Evolutionary conservation across 345 rosid genomes (phyloP).

Genomic region (Populus ilicifolia): DNA sequence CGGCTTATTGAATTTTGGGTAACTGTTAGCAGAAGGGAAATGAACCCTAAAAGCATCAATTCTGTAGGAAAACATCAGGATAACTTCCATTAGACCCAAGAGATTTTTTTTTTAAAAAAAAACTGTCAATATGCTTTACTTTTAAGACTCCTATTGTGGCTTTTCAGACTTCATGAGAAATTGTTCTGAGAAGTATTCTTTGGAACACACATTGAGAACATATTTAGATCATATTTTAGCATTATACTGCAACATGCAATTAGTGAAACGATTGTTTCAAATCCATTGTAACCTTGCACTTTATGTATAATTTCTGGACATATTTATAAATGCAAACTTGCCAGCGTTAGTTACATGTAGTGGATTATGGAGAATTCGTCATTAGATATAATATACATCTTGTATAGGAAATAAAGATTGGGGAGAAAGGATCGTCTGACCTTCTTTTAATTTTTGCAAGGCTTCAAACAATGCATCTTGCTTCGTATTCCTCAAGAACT

Average conservation of each 20-base stretch:
- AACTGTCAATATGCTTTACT: not conserved
- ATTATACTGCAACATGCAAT: not conserved
- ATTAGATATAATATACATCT: not conserved
- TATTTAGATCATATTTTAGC: not conserved
- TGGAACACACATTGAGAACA: not conserved
- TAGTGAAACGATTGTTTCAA: not conserved
- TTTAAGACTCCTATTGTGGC: not conserved
- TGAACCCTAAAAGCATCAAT: conserved; percentile 90
- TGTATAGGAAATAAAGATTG: not conserved
- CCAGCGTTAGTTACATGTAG: no score
- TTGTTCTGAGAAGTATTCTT: not conserved
- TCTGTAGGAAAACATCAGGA: conserved; percentile 45
- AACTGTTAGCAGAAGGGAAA: conserved; percentile 71
- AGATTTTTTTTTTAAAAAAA: not conserved
- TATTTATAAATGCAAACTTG: not conserved
- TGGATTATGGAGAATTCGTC: not conserved
- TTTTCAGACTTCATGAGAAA: not conserved
- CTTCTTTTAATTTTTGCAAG: conserved; percentile 77
- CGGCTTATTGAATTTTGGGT: conserved; percentile 49
- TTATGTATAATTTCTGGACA: not conserved
- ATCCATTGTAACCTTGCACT: not conserved
- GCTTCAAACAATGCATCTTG: conserved; percentile 69
- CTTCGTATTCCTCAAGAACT: conserved; percentile 46
- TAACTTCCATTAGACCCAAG: conserved; percentile 13
- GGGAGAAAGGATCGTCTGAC: conserved; percentile 27